These are phyloP conservation scores for Scheffersomyces amazonensis DNA, from an alignment of 805 yeast species.

Conservation along the genomic window DNA sequence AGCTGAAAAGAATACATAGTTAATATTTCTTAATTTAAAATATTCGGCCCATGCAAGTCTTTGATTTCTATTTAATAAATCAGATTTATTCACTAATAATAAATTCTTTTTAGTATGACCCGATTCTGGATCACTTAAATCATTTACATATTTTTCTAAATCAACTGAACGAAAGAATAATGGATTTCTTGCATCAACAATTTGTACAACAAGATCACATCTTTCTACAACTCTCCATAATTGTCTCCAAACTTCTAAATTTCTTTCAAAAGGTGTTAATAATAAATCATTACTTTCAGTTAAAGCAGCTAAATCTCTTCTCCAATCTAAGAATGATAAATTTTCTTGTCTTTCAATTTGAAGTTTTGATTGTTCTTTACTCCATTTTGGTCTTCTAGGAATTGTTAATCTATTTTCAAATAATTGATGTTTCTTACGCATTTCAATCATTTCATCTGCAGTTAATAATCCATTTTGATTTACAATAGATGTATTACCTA, in stretches of 20 bases:
- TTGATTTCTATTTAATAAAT: constrained; percentile 73
- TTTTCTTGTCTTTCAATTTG: constrained; percentile 86
- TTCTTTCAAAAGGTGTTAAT: constrained; percentile 95
- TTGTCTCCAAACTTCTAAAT: constrained; percentile 97
- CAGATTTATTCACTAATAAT: constrained; percentile 90
- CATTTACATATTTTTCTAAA: constrained; percentile 78
- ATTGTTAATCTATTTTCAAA: constrained; percentile 73
- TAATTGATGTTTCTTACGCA: constrained; percentile 60
- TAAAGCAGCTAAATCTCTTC: constrained; percentile 80
- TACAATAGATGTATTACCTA: constrained; percentile 49
- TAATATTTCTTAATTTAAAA: constrained; percentile 64
- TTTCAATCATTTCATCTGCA: constrained; percentile 60
- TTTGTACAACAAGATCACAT: constrained; percentile 90
- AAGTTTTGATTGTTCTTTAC: constrained; percentile 59
- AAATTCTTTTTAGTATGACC: constrained; percentile 62
- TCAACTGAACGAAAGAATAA: constrained; percentile 85
- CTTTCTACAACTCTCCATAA: constrained; percentile 97
- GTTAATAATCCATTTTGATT: constrained; percentile 51
- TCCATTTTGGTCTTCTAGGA: constrained; percentile 94
- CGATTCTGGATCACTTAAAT: constrained; percentile 53
- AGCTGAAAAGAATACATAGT: constrained; percentile 92
- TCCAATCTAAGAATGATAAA: constrained; percentile 90
- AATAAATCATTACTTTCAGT: constrained; percentile 83
- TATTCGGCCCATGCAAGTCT: constrained; percentile 85
- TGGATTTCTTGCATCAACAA: constrained; percentile 97